phyloP scores from a whole-genome alignment of 352 stramenopile genomes.

The Phytophthora pluvialis region DNA sequence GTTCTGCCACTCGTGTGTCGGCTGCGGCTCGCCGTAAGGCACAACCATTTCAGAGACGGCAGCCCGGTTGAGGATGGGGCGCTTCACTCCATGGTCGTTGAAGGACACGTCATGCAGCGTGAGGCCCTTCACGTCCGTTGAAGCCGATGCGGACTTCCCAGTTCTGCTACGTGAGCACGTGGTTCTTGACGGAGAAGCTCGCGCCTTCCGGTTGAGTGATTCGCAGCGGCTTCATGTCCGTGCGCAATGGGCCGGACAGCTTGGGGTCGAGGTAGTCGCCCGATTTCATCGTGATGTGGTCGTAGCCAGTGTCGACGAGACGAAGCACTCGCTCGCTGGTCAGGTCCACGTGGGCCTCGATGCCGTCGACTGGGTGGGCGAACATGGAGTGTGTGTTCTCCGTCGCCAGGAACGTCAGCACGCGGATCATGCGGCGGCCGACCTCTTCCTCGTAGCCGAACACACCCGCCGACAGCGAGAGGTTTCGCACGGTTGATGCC shows the following conservation, averaged over 20 bases:
- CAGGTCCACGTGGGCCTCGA: conserved; percentile 48
- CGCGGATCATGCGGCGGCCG: conserved; percentile 44
- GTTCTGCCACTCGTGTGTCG: conserved; percentile 77
- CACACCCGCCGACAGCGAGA: conserved; percentile 41
- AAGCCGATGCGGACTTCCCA: conserved; percentile 82
- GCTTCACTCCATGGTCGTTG: conserved; percentile 37
- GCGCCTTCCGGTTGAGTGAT: conserved; percentile 76
- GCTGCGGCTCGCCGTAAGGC: conserved; percentile 75
- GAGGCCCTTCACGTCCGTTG: conserved; percentile 79
- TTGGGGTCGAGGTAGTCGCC: conserved; percentile 39
- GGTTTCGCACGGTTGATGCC: conserved; percentile 39
- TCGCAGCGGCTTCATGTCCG: conserved; percentile 59
- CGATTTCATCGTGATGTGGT: conserved; percentile 33
- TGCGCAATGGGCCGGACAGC: conserved; percentile 41
- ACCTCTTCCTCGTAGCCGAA: conserved; percentile 46
- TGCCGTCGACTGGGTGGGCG: conserved; percentile 45
- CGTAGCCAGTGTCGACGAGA: conserved; percentile 46
- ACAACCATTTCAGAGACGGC: conserved; percentile 86
- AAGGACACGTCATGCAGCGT: conserved; percentile 78
- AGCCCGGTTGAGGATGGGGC: conserved; percentile 66
- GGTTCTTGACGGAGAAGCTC: conserved; percentile 66
- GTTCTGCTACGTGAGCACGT: conserved; percentile 79
- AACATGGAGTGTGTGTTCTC: conserved; percentile 51
- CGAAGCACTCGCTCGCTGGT: conserved; percentile 40
- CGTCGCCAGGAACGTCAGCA: conserved; percentile 43